Evolutionary conservation across 2,329 filamentous ascomycete species (phyloP).

Genomic region (Biscogniauxia mediterranea): DNA sequence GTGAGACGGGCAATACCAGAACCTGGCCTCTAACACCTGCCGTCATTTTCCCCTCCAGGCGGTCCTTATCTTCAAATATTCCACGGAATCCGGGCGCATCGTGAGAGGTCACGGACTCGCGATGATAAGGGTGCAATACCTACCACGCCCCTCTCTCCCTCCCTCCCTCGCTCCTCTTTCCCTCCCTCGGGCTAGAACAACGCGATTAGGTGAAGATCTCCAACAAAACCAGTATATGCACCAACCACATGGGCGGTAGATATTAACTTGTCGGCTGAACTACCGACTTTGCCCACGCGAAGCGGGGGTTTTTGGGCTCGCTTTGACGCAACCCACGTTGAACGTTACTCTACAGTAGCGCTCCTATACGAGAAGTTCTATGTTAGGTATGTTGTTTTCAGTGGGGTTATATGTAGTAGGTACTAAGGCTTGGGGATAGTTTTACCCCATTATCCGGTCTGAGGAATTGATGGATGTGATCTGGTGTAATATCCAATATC

Average conservation of each 20-base stretch:
- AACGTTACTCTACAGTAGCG: background rate
- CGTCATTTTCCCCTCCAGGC: background rate
- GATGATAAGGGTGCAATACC: conserved; percentile 1
- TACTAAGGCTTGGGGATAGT: too few relatives aligned
- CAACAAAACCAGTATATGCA: conserved; percentile 10
- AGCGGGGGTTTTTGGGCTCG: background rate
- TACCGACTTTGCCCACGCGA: background rate
- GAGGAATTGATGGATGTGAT: too few relatives aligned
- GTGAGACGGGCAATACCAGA: background rate
- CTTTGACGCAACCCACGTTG: background rate
- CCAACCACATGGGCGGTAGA: conserved; percentile 8
- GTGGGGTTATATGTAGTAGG: too few relatives aligned
- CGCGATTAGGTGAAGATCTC: conserved; percentile 10
- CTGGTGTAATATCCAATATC: too few relatives aligned
- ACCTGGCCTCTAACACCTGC: background rate
- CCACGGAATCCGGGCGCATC: background rate
- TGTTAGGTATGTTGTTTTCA: too few relatives aligned
- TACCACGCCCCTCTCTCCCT: background rate
- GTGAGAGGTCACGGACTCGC: background rate
- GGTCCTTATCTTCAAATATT: conserved; percentile 8
- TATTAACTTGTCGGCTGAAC: background rate
- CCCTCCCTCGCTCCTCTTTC: too few relatives aligned
- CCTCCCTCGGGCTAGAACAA: conserved; percentile 11
- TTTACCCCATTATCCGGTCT: too few relatives aligned
- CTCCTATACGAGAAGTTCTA: background rate